Base-by-base conservation (phyloP, 2,329 filamentous ascomycete genomes). In the Simplicillium aogashimaense region DNA sequence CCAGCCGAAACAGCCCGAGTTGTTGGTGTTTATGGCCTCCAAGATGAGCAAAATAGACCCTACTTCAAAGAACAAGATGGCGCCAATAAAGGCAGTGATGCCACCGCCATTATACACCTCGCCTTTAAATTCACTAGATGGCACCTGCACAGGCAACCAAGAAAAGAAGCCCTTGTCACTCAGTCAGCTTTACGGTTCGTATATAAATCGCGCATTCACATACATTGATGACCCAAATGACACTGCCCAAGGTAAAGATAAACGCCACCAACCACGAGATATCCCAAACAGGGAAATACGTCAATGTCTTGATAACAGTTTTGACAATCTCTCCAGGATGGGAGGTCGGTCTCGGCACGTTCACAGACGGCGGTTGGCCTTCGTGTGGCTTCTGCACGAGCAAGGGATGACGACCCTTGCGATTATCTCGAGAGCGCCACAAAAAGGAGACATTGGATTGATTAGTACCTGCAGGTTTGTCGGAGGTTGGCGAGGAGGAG, bases 1-100 rank as follows among this genome's bases (percentile, higher is more conserved):
- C 78, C 78, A 85, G 3, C 81, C 80, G 52, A 84, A 84, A 53
- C 80, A 85, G 11, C 72, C 76, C 0, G 70, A 61, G 11, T 71
- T 64, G 49, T 82, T 76, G 50, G 78, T 76, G 52, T 85, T 85
- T n/a, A 83, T 65, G 3, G 80, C 80, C 55, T 85, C 81, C 2
- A 82, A 60, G 56, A 84, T 65, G 18, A 84, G 63, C 2, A 84
- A 56, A 1, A 83, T 51, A 29, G 74, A 77, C 0, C 79, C 80
- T 4, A 80, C 40, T 47, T 81, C 77, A 53, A 86, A 84, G 20
- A 45, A 45, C 7, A 84, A 60, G 1, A 76, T 81, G 0, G 78
- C 78, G 4, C 81, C 81, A n/a, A 84, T 66, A 49, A 82, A 76
- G 0, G 76, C 78, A 0, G 73, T 76, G 16, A 81, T 66, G 2